Base-by-base conservation (phyloP, 805 yeast genomes). In the Metschnikowia drakensbergensis region DNA sequence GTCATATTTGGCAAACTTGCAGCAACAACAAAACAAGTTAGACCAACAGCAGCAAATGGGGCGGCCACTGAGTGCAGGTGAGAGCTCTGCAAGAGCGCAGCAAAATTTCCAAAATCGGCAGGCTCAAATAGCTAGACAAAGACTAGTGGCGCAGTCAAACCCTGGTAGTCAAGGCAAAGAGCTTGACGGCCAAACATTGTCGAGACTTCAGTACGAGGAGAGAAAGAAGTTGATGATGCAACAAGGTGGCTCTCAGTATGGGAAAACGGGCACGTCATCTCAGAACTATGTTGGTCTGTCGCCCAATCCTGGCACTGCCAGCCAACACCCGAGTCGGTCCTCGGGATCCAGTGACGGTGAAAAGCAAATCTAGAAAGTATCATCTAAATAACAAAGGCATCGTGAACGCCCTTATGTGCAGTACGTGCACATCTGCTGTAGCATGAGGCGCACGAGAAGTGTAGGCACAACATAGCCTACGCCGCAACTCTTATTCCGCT, bases 1-100 rank as follows among this genome's bases (percentile, higher is more conserved):
- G 3, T 74, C 82, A 11, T 82, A 82, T 56, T 62, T 83, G 52
- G 82, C 86, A 0, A 78, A 74, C 51, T 64, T 79, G 32, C 85
- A 81, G 60, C 79, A 75, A 50, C 76, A 73, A 56, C 82, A 77
- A 57, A 64, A 71, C 29, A 56, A 65, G 45, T 55, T 61, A 43
- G 52, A 52, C 35, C 53, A 43, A 33, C 50, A 47, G 25, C 42
- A 45, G 31, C 46, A 47, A 25, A 45, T 36, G 27, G 51, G 63
- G 41, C 48, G 56, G 23, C 45, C 65, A 43, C 48, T 53, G 11
- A 42, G 46, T 10, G 47, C 49, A 13, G 46, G 48, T n/a, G 49
- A 42, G 38, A 37, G 46, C 11, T 42, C 53, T 50, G 28, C 50
- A 8, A 42, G 39, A 9, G 48, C 53, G 8, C 54, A 50, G 22